Evolutionary conservation across 2,329 filamentous ascomycete species (phyloP), one percentile per base, ranked within the genome.

Genomic region (Clonostachys sp.): DNA sequence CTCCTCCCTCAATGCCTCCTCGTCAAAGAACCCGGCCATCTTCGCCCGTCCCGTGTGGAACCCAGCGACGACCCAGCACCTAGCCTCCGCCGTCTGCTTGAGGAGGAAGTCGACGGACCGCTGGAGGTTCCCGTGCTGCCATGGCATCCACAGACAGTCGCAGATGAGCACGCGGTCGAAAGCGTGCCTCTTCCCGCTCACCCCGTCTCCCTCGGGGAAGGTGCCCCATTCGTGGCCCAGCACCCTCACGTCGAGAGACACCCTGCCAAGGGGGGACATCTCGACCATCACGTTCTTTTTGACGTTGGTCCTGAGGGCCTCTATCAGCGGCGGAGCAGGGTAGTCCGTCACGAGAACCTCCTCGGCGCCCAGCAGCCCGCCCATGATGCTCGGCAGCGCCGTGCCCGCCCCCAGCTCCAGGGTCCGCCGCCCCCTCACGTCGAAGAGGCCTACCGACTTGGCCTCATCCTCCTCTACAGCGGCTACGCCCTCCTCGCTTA

Each of bases 111-210:
- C 63, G 58, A 89, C 80, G 20, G 83, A 87, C 40, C 60, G 63
- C 42, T 75, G 75, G 24, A 90, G 72, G 61, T 83, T 86, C n/a
- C 65, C 73, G 63, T 90, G 87, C 68, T 89, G 78, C 70, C 76
- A 77, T 2, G 81, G 78, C 83, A 89, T 88, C 86, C 86, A 90
- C 48, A 87, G 74, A 57, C 86, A 89, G 64, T 90, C 86, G 51
- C 84, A 83, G 0, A 81, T 82, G n/a, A 89, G 65, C 39, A 90
- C 71, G 48, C 83, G 76, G 42, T 80, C 80, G 58, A 83, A 88
- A 2, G 59, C 59, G 49, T 64, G 64, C 38, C 54, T 54, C 49
- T 56, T 38, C 12, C 30, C 39, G n/a, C 20, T 20, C 34, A 17
- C 24, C 14, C 17, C 36, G 48, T 45, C 44, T 10, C 24, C 24